Base-by-base conservation (phyloP, 805 yeast species). In the Lipomyces chichibuensis region DNA sequence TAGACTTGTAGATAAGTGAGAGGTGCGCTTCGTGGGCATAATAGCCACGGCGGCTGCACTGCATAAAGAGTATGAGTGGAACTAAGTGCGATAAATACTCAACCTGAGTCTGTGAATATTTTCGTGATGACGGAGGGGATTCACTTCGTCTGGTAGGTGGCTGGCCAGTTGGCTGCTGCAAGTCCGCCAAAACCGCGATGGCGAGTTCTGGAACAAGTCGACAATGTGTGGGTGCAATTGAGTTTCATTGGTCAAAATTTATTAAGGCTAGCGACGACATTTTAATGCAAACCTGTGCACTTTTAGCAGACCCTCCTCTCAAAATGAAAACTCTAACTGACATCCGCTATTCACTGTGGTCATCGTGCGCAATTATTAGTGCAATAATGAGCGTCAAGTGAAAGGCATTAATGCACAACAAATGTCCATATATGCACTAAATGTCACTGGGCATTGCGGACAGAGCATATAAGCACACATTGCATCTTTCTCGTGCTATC, bases 1-100 rank as follows among this genome's bases (percentile, higher is more conserved):
- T 17, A 35, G 49, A 9, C 9, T 46, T 17, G 35, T 6, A 17
- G 46, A 20, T 25, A 39, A 17, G 14, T 13, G 39, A 52, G 62
- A 20, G 11, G 33, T 59, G 37, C 39, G 62, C 37, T 59, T 46
- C 25, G 43, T 56, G 59, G 59, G 59, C 59, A 56, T 56, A 56
- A 56, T 56, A 32, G 59, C 59, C 59, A 56, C 59, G 33, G 25
- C 43, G 39, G 33, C 55, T 43, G 49, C 49, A 11, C 49, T 43
- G 49, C 49, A 17, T 43, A 17, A 17, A 43, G 23, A 43, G 49
- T 4, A n/a, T n/a, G 49, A 43, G 49, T 43, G 49, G 49, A 37
- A 29, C 17, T 37, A 14, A 13, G 43, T 37, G 43, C 43, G 43
- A 14, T 14, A 37, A 37, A 37, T 14, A 13, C 32, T 29, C 7